Evolutionary conservation across 2,329 filamentous ascomycete genomes (phyloP), one percentile per base, ranked within the genome.

Genomic region (Cercospora sojina): DNA sequence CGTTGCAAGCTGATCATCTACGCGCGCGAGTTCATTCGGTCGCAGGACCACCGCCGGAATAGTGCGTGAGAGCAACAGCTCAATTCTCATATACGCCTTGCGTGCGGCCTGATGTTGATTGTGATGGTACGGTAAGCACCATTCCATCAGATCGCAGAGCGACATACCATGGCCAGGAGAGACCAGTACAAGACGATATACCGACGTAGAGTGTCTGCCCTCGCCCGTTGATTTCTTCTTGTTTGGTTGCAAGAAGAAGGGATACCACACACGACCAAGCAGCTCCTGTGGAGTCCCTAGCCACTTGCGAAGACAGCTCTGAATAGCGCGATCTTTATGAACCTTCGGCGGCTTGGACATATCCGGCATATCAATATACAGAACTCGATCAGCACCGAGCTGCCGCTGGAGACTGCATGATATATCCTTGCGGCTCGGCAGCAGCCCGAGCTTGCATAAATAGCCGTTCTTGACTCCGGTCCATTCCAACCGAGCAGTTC

Each of bases 31-130:
- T 47, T 83, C 79, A 1, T 72, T 73, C 0, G 76, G 75, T 7
- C 73, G 70, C 65, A 84, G 82, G 0, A 49, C 56, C 0, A 80
- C 32, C 0, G 78, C 77, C 0, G 79, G 76, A 12, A 69, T 74
- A 0, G 80, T 83, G 9, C 75, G 74, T 0, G 82, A 83, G 0
- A 81, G 72, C 0, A 66, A 77, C 3, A 84, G 74, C 32, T 81
- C 79, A 0, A 83, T 64, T 5, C 82, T 75, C 12, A 81, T 76
- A 65, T 75, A 82, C 0, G 75, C 76, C 65, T 84, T 84, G 66
- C 77, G 78, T 16, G 79, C 79, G 1, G 67, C 64, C 67, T 81
- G 78, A 0, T 76, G 1, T 1, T 53, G 7, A 63, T 83, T 83
- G 3, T 62, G 20, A 0, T 55, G 27, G 7, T 81, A 73, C 0